phyloP scores from a whole-genome alignment of 306 rosid species.

The Vigna nakashimae region DNA sequence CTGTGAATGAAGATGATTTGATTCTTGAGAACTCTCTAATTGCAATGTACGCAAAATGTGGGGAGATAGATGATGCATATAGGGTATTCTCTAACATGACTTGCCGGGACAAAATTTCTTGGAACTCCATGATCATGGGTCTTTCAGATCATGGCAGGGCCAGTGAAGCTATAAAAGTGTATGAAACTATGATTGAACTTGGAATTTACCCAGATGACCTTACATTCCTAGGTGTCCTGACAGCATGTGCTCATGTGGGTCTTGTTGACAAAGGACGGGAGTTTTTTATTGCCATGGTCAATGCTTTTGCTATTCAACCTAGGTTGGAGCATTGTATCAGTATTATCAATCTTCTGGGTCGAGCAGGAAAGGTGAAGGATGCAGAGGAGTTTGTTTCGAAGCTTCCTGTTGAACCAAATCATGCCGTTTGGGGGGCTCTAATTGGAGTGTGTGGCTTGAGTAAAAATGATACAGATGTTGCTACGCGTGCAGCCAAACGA shows the following conservation, averaged over 20 bases:
- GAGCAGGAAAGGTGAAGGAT: conserved; percentile 71
- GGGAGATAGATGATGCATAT: conserved; percentile 68
- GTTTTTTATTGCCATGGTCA: conserved; percentile 56
- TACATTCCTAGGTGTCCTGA: conserved; percentile 69
- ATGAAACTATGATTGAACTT: conserved; percentile 63
- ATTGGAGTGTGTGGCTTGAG: conserved; percentile 65
- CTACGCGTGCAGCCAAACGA: conserved; percentile 61
- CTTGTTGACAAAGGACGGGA: conserved; percentile 61
- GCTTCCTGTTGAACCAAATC: conserved; percentile 68
- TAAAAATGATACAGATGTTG: conserved; percentile 55
- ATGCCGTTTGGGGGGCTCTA: conserved; percentile 76
- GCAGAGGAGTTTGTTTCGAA: conserved; percentile 68
- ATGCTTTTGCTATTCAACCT: conserved; percentile 63
- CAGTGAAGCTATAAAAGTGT: conserved; percentile 50
- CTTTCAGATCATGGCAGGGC: conserved; percentile 70
- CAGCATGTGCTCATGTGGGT: conserved; percentile 80
- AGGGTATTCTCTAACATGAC: conserved; percentile 66
- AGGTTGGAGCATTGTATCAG: conserved; percentile 71
- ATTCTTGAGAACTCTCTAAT: conserved; percentile 73
- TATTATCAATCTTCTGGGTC: conserved; percentile 73
- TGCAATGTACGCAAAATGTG: conserved; percentile 85
- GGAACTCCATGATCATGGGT: conserved; percentile 83
- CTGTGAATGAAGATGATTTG: conserved; percentile 56
- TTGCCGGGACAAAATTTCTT: conserved; percentile 61
- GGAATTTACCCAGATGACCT: conserved; percentile 62